Evolutionary conservation across 1,284 basidiomycete genomes (phyloP), one percentile per base, ranked within the genome.

Genomic region (Amylostereum chailletii): DNA sequence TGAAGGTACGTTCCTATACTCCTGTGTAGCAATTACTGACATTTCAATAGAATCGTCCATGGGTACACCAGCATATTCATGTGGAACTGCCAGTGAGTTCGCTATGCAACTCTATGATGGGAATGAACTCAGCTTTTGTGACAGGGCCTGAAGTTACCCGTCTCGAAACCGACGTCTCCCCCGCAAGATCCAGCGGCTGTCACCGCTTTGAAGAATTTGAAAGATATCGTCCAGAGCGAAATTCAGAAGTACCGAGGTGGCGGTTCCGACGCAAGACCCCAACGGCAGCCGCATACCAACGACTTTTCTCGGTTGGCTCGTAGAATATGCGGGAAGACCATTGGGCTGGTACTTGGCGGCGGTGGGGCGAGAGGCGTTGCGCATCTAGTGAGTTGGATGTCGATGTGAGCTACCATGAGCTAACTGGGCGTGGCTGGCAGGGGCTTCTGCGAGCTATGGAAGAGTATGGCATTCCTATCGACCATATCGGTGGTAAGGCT

Each of bases 321-420:
- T 48, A 74, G 94, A 47, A 77, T 99, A 48, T 96, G 93, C 60
- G 95, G 94, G 7, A 90, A 86, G 62, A 93, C 90, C 9, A 89
- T 99, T 51, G 96, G 94, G 1, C 72, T 99, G 34, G 93, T 99
- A 3, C 77, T 99, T 0, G 95, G 95, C 19, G 95, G 95, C 9
- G 96, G 95, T 9, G 95, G 96, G 5, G 96, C 94, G 4, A 81
- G 96, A 48, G 95, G 95, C 31, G 84, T 98, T 56, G 86, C 94
- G 1, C 96, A 99, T 70, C 70, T 99, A 53, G 91, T 93, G 59
- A 61, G 74, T 62, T 42, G 7, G 29, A 49, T 43, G 39, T 48
- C 40, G 36, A 44, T 54, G 37, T 42, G 37, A 11, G 29, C 19
- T 19, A 19, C 19, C 19, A 19, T 19, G 19, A 19, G 19, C 19